phyloP scores from a whole-genome alignment of 306 rosid genomes.

The Prunus mume region DNA sequence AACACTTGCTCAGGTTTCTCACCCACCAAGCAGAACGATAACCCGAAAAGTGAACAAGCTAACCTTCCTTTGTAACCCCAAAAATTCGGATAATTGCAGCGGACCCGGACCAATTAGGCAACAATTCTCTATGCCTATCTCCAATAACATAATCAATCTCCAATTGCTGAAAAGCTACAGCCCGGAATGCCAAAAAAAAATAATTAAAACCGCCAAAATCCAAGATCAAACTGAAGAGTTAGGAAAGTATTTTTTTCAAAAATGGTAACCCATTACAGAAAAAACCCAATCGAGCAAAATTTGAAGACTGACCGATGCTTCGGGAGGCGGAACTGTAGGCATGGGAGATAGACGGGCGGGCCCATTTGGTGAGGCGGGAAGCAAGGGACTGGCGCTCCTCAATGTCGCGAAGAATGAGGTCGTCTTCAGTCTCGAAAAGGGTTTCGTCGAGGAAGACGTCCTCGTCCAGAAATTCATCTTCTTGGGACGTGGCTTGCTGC shows the following conservation, averaged over 20 bases:
- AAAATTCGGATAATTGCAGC: conserved; percentile 91
- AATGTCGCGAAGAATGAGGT: conserved; percentile 76
- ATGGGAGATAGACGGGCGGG: conserved; percentile 63
- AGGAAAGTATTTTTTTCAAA: conserved; percentile 15
- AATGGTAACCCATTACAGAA: neutral
- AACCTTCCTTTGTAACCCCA: conserved; percentile 91
- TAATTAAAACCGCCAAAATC: conserved; percentile 9
- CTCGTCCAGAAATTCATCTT: conserved; percentile 88
- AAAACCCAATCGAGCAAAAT: neutral
- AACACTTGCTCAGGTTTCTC: neutral
- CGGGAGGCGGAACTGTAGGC: conserved; percentile 53
- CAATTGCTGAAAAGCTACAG: conserved; percentile 80
- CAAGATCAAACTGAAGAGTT: too few species aligned
- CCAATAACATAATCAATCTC: conserved; percentile 91
- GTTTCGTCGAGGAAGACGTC: conserved; percentile 79
- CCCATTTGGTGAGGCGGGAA: conserved; percentile 69
- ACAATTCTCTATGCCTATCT: conserved; percentile 59
- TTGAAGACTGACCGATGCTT: conserved; percentile 50
- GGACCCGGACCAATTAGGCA: conserved; percentile 67
- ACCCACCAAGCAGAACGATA: conserved; percentile 8
- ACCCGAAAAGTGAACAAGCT: conserved; percentile 8
- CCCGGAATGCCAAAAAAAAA: conserved; percentile 2
- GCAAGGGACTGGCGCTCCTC: conserved; percentile 78
- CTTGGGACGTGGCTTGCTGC: conserved; percentile 53
- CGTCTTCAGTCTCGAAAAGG: conserved; percentile 70